Evolutionary conservation across 108 stramenopile genomes (phyloP), one percentile per base, ranked within the genome.

Genomic region (Phaeodactylum tricornutum): DNA sequence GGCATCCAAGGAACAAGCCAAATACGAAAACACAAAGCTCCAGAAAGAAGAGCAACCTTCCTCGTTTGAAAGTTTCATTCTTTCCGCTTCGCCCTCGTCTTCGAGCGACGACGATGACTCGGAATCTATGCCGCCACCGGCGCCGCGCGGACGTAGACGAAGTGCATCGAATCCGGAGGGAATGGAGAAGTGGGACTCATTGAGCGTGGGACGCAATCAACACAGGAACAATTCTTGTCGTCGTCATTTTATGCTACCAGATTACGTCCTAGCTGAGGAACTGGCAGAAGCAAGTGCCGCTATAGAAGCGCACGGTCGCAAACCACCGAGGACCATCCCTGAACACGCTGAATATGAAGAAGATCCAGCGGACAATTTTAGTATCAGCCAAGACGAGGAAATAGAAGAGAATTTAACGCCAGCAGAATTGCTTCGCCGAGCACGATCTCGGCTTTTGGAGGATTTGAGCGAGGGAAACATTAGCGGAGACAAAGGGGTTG

Each of bases 111-210:
- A 75, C 12, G 60, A 73, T 23, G 84, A 86, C 61, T 65, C 75
- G 7, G 69, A 77, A 30, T 35, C 59, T 16, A 81, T 77, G 77
- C 79, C 84, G 14, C 79, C 80, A 15, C 80, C 79, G 2, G 69
- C 75, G 2, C 72, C 80, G 14, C 40, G 77, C 16, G 44, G 38
- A 6, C 63, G 85, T 1, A 35, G 72, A 14, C 79, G 86, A 27
- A 82, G 80, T 49, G 79, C 71, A 8, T 86, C 84, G 23, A 90
- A 90, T 49, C 88, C 88, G 5, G 88, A 90, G 53, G 84, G 84
- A n/a, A 86, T 90, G 88, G 84, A 90, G 42, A 83, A 82, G 51
- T 90, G 81, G 81, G 79, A 74, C 47, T 71, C 78, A 9, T 53
- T 59, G 45, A 50, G 43, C 25, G n/a, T n/a, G n/a, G n/a, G n/a